phyloP scores from a whole-genome alignment of 2,329 filamentous ascomycete species.

The Sphaerostilbella broomeana region DNA sequence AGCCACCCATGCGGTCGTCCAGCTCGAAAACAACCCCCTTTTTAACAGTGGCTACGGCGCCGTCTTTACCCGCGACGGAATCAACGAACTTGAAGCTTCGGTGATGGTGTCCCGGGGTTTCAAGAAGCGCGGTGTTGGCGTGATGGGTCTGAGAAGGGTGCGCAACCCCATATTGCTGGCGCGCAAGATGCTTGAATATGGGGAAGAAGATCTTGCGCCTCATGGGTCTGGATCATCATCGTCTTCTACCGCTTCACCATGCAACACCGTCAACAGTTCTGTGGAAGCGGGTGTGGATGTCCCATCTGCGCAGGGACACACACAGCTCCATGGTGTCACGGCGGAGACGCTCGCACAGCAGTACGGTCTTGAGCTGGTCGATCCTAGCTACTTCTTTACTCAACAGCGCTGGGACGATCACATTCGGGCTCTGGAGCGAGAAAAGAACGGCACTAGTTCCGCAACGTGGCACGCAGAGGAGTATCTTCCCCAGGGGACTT shows the following conservation, averaged over 20 bases:
- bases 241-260: neutral
- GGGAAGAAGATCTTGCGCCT: slow-evolving; percentile 52
- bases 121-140: slow-evolving; percentile 70
- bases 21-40: slow-evolving; percentile 71
- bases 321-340: slow-evolving; percentile 58
- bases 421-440: slow-evolving; percentile 47
- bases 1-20: slow-evolving; percentile 66
- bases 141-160: slow-evolving; percentile 66
- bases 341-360: slow-evolving; percentile 61
- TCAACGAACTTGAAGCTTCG: slow-evolving; percentile 79
- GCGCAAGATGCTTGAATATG: slow-evolving; percentile 60
- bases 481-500: slow-evolving; percentile 77
- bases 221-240: slow-evolving; percentile 16
- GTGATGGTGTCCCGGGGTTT: slow-evolving; percentile 73
- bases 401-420: slow-evolving; percentile 75
- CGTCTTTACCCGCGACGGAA: slow-evolving; percentile 77
- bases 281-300: slow-evolving; percentile 29
- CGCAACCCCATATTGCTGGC: slow-evolving; percentile 75
- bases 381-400: slow-evolving; percentile 71
- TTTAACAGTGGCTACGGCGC: slow-evolving; percentile 83
- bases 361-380: slow-evolving; percentile 67
- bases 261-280: too few species aligned
- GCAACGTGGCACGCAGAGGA: slow-evolving; percentile 54
- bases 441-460: slow-evolving; percentile 33
- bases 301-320: slow-evolving; percentile 60